phyloP scores from a whole-genome alignment of 306 rosid genomes.

The Echinosophora koreensis region DNA sequence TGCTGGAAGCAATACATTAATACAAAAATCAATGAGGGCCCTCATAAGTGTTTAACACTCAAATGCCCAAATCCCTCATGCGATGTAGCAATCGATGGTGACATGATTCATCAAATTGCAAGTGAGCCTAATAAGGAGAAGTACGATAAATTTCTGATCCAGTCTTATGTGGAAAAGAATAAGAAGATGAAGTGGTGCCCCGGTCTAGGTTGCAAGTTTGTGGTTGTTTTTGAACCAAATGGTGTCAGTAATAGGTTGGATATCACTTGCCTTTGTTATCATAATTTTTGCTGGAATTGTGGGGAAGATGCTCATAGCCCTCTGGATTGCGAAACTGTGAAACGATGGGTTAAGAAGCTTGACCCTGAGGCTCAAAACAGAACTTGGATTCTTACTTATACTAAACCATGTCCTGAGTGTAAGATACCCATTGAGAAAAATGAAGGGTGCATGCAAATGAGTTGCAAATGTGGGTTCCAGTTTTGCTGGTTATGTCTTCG shows the following conservation, averaged over 20 bases:
- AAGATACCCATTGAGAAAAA: conserved; percentile 32
- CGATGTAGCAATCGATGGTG: not conserved
- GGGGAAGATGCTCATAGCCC: conserved; percentile 46
- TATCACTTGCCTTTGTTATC: conserved; percentile 32
- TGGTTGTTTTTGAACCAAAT: not conserved
- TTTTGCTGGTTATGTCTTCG: conserved; percentile 49
- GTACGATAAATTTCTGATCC: too few species aligned
- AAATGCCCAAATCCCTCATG: conserved; percentile 31
- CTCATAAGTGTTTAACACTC: conserved; percentile 6
- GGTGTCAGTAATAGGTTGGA: not conserved
- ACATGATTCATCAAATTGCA: conserved; percentile 9
- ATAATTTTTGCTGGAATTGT: conserved; percentile 41
- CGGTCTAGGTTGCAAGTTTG: conserved; percentile 3
- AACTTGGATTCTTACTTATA: conserved; percentile 26
- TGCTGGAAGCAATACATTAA: conserved; percentile 36
- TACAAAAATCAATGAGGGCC: not conserved
- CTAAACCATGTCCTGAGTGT: conserved; percentile 39
- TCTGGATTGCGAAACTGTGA: conserved; percentile 15
- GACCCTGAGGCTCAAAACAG: not conserved
- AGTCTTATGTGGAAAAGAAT: too few species aligned
- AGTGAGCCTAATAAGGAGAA: not conserved
- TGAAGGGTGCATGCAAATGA: conserved; percentile 6
- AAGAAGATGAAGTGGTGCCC: conserved; percentile 45
- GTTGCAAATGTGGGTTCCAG: conserved; percentile 8
- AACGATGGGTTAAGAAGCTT: conserved; percentile 17